Evolutionary conservation across 371 early-diverging fungal species (phyloP).

Genomic region (Syncephalis plumigaleata): DNA sequence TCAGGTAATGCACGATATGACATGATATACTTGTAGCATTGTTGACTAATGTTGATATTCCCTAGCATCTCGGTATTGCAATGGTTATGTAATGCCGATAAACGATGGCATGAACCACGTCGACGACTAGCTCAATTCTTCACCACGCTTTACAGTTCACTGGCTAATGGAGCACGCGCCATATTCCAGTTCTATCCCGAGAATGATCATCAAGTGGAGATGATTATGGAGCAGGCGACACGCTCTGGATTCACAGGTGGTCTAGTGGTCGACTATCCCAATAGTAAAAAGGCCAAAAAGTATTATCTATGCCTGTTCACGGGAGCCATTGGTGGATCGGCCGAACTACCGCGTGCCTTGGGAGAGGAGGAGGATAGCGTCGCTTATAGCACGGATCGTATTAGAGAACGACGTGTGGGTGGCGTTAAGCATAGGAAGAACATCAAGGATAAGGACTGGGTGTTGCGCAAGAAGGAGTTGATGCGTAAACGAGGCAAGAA

Average conservation of each 20-base stretch:
- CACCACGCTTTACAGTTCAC: constrained; percentile 72
- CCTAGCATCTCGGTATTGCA: constrained; percentile 90
- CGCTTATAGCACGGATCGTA: constrained; percentile 16
- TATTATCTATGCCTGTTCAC: constrained; percentile 92
- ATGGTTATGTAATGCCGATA: constrained; percentile 98
- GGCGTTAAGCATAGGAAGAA: constrained; percentile 22
- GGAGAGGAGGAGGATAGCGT: constrained; percentile 42
- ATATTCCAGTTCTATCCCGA: constrained; percentile 99
- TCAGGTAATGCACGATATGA: constrained; percentile 29
- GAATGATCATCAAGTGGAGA: constrained; percentile 85
- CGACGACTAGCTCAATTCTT: constrained; percentile 84
- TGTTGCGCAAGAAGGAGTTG: constrained; percentile 80
- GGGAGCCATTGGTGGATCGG: constrained; percentile 33
- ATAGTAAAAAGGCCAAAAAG: constrained; percentile 92
- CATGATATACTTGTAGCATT: background rate
- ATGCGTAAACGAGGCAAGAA: constrained; percentile 69
- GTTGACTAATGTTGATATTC: background rate
- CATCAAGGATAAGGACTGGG: constrained; percentile 80
- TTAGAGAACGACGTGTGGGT: background rate
- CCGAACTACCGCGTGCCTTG: constrained; percentile 58
- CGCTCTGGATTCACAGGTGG: constrained; percentile 95
- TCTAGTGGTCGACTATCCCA: constrained; percentile 92
- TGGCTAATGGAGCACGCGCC: constrained; percentile 81
- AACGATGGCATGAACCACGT: constrained; percentile 62
- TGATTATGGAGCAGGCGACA: constrained; percentile 78